Evolutionary conservation across 192 early-diverging fungal genomes (phyloP), one percentile per base, ranked within the genome.

Genomic region (Chytriomyces sp.): DNA sequence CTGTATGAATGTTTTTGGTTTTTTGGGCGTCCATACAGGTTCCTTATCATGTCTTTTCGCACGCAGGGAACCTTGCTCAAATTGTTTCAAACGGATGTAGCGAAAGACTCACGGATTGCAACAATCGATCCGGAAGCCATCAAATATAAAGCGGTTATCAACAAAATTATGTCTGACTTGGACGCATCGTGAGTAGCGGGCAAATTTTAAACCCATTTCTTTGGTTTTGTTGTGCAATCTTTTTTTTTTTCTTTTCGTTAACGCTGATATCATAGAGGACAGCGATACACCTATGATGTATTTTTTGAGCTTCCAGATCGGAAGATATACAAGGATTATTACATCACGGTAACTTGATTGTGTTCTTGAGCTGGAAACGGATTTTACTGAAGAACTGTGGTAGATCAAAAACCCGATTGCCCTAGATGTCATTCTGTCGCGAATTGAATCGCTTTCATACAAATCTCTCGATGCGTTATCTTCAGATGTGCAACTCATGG

Each of bases 351-450:
- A 69, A 46, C 72, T 44, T 59, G n/a, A n/a, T 44, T 18, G 7
- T 45, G 23, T 48, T 28, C 43, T 53, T 20, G n/a, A 57, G 28
- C 5, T 16, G 18, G 47, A 8, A 72, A 24, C 4, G 7, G 28
- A 20, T 72, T n/a, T 65, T 18, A 16, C 50, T 9, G 48, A 78
- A 77, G 94, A 94, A 75, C 96, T 92, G 72, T 81, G 83, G 72
- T 85, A 94, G 71, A 96, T 96, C 74, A 77, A 82, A 28, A 81
- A 90, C 20, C 95, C 94, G 7, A 95, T 95, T 61, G 88, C 92
- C 2, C 88, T 96, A 88, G 88, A 92, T 45, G 88, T 85, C 24
- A 96, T 96, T 79, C 86, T 92, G 53, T 82, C 85, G 74, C 83
- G 87, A 28, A 89, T 94, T 64, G 88, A 72, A 13, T 23, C 61